Percentiles rank a stretch among this genome's conserved stretches.
Conservation (phyloP, 768 basidiomycete genomes). For the Tylopilus sp. region DNA sequence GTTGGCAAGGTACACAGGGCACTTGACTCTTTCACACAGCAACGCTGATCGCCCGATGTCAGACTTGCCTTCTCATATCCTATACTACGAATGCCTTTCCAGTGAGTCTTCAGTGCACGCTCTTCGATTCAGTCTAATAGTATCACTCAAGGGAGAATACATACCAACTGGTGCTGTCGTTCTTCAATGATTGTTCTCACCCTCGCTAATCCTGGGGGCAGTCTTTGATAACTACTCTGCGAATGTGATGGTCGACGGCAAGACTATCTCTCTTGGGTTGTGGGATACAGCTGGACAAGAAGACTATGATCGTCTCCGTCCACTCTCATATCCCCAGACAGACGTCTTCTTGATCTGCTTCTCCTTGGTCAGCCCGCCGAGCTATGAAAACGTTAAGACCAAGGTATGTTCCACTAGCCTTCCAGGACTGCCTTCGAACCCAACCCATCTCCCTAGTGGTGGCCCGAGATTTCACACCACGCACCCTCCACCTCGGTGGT, state of each 20-base stretch:
- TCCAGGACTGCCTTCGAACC: background rate
- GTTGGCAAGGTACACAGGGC: conserved; percentile 81
- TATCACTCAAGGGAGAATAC: conserved; percentile 76
- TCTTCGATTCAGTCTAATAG: conserved; percentile 19
- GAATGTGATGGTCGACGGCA: conserved; percentile 98
- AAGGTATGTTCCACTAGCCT: conserved; percentile 56
- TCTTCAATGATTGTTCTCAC: background rate
- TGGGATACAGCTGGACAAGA: conserved; percentile 99
- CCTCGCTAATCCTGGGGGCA: conserved; percentile 28
- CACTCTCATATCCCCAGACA: conserved; percentile 97
- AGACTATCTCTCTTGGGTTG: conserved; percentile 95
- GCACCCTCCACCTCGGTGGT: conserved; percentile 92
- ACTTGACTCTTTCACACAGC: conserved; percentile 1
- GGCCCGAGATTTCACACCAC: conserved; percentile 96
- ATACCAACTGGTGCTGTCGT: conserved; percentile 77
- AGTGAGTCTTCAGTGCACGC: conserved; percentile 45
- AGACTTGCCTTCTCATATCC: conserved; percentile 99
- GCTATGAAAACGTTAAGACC: conserved; percentile 97
- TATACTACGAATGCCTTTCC: conserved; percentile 99
- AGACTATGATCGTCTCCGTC: conserved; percentile 97
- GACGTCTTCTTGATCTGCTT: conserved; percentile 99
- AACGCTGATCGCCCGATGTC: conserved; percentile 14
- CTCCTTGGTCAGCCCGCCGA: conserved; percentile 95
- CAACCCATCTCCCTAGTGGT: conserved; percentile 58
- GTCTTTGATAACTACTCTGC: conserved; percentile 99